phyloP scores from a whole-genome alignment of 2,329 filamentous ascomycete species.

The Blastomyces emzantsi region DNA sequence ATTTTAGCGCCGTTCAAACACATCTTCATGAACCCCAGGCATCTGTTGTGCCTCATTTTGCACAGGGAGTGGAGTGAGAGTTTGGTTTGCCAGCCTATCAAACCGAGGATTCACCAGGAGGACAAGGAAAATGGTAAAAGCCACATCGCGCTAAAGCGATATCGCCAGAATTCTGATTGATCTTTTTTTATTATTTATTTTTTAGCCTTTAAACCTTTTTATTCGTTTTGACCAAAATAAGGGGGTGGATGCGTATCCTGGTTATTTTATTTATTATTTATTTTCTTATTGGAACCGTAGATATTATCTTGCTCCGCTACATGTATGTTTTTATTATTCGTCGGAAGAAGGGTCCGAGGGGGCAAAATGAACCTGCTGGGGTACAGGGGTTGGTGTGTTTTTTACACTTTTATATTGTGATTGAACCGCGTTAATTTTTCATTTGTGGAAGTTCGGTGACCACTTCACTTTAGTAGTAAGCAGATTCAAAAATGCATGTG shows the following conservation, averaged over 20 bases:
- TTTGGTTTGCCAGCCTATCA: neutral
- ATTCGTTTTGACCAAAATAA: neutral
- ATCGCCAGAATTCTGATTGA: neutral
- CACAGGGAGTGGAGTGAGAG: neutral
- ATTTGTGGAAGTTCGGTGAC: no score
- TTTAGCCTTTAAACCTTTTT: neutral
- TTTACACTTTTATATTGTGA: neutral
- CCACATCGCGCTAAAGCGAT: neutral
- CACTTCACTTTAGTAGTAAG: no score
- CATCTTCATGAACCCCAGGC: neutral
- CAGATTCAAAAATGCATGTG: neutral
- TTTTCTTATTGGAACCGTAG: neutral
- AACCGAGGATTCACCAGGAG: neutral
- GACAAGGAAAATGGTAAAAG: neutral
- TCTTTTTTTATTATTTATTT: neutral
- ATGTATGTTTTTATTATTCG: neutral
- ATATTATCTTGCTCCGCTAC: no score
- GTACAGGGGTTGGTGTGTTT: neutral
- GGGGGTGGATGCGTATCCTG: neutral
- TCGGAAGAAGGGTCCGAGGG: neutral
- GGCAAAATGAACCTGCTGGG: neutral
- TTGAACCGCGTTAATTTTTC: no score
- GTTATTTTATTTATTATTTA: neutral
- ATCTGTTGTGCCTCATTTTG: neutral
- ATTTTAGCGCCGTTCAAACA: neutral